Evolutionary conservation across 1,139 yeast genomes (phyloP), one percentile per base, ranked within the genome.

Genomic region (Blastobotrys buckinghamii): DNA sequence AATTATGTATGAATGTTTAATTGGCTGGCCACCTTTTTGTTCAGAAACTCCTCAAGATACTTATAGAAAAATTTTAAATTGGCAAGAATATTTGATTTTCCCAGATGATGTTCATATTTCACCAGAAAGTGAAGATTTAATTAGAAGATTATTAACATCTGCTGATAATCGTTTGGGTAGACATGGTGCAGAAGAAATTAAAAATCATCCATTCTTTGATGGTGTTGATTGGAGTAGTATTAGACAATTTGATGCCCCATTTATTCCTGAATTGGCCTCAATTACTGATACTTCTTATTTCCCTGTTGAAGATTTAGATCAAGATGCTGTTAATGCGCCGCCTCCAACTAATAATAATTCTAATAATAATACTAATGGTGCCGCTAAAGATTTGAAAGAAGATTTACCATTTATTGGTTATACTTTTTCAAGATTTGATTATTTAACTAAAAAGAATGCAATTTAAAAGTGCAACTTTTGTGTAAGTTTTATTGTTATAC

Each of bases 21-120:
- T 92, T 55, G 99, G 99, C 17, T 92, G 98, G 97, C 98, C 99
- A 20, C 99, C 99, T 49, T 92, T 92, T 70, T 94, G 98, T 70
- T 85, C 96, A 0, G 98, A 92, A 65, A 88, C 97, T 5, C 97
- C 98, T n/a, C 97, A 90, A 59, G 98, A 92, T 61, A 92, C 98
- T 0, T 92, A 92, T 67, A 77, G 95, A 52, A 94, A 92, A 77
- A 92, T 92, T 63, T 74, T 94, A 64, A 87, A 89, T 67, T 94
- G 97, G 90, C 94, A 86, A 63, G 97, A 92, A 63, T 83, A 96
- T 1, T 72, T 92, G 59, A 86, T 82, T 55, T 88, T 92, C 62
- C 99, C 99, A 0, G 97, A 90, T 59, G 98, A 94, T 62, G 84
- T 92, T 46, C 98, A 92, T 68, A 74, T 92, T 47, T 83, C 95